Conservation (phyloP, 306 rosid genomes). For the Cicer pinnatifidum region DNA sequence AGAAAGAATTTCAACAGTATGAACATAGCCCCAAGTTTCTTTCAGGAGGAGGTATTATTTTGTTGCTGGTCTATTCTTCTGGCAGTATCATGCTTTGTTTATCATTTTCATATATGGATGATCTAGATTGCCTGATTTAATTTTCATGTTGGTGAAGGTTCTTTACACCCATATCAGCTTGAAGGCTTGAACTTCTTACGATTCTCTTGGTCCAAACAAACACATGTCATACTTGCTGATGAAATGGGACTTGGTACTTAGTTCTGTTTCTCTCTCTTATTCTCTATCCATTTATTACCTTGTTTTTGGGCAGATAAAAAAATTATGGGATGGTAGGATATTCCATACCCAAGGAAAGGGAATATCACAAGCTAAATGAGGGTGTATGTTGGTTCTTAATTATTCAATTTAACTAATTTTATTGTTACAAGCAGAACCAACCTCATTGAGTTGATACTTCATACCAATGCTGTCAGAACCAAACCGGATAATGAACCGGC, state of each 20-base stretch:
- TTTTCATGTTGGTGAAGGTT: constrained; percentile 63
- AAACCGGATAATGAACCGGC: background rate
- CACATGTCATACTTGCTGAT: constrained; percentile 98
- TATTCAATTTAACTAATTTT: constrained; percentile 14
- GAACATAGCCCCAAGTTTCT: constrained; percentile 87
- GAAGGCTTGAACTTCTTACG: constrained; percentile 98
- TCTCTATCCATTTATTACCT: constrained; percentile 37
- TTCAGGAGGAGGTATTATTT: constrained; percentile 71
- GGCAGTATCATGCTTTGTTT: constrained; percentile 37
- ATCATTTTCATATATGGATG: constrained; percentile 31
- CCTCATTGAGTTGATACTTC: constrained; percentile 17
- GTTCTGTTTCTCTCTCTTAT: constrained; percentile 44
- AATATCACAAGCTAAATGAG: constrained; percentile 1
- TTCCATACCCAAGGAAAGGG: constrained; percentile 4
- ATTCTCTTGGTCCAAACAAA: constrained; percentile 98
- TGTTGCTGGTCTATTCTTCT: constrained; percentile 37
- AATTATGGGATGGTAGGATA: background rate
- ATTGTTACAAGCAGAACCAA: constrained; percentile 22
- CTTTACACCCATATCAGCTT: constrained; percentile 96
- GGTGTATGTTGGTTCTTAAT: constrained; percentile 22
- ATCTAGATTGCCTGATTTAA: constrained; percentile 41
- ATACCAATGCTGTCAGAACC: background rate
- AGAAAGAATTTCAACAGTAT: constrained; percentile 89
- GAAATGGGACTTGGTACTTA: constrained; percentile 98
- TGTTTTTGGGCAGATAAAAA: constrained; percentile 18